Base-by-base conservation (phyloP, 169 alveolate genomes). In the Cryptosporidium ubiquitum region DNA sequence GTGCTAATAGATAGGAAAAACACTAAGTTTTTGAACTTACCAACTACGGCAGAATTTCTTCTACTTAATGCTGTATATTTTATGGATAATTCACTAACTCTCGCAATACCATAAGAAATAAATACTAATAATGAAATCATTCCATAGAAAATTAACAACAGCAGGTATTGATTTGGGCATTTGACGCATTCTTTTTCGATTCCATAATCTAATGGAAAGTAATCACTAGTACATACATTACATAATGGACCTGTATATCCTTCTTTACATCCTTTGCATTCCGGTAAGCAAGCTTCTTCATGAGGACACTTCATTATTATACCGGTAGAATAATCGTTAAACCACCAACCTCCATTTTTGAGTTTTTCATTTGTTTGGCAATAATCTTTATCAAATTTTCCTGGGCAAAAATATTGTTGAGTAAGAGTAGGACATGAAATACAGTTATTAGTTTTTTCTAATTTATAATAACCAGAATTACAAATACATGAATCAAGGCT, bases 221-320 rank as follows among this genome's bases (percentile, higher is more conserved):
- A 42, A 3, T 39, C 68, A 23, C 39, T 39, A 12, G 60, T 37
- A 51, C 89, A 79, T 39, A 68, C 39, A 40, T 79, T 35, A 61
- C 89, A 79, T 12, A 79, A 33, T 79, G 89, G 89, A 3, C 89
- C 89, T 9, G 49, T 60, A 64, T 79, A 64, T 2, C 89, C 89
- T 16, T 37, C 64, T 9, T 29, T 42, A 20, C 89, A 79, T 29
- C 75, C 66, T 26, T 47, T 42, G 40, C 74, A 79, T 1, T 79
- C 75, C 18, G 68, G 52, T 23, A 61, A 44, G 42, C 89, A 79
- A 10, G 89, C 37, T 7, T 42, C 40, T 79, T 79, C 64, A 61
- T 40, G 60, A 57, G 89, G 75, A 40, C 89, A 79, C 31, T 47
- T 79, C 12, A 61, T 58, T n/a, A 61, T 2, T 79, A 79, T 79